Conservation (phyloP, 2,329 filamentous ascomycete species). For the Pyricularia pennisetigena region DNA sequence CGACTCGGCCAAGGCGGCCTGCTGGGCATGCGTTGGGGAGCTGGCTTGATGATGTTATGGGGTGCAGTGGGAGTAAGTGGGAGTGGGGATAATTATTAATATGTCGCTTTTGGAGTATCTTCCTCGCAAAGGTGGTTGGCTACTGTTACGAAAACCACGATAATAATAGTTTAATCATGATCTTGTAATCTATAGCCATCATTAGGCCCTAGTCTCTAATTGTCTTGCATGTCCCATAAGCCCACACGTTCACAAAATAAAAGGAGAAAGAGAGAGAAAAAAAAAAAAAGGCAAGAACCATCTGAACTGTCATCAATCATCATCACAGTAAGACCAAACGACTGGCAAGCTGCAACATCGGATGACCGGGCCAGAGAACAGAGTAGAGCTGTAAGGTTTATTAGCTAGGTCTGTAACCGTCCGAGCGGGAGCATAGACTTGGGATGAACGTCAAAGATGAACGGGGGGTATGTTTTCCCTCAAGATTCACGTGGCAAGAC, state of each 20-base stretch:
- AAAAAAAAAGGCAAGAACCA: background rate
- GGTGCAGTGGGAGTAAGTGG: background rate
- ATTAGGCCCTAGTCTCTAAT: background rate
- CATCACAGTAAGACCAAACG: background rate
- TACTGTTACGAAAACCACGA: background rate
- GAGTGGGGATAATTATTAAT: no score
- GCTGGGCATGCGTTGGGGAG: conserved; percentile 1
- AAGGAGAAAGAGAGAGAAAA: no score
- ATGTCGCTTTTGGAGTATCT: no score
- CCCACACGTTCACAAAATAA: background rate
- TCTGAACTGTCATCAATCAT: background rate
- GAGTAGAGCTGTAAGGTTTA: background rate
- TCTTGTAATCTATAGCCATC: background rate
- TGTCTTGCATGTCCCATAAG: no score
- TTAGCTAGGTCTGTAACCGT: no score
- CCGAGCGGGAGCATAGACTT: background rate
- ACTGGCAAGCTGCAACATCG: background rate
- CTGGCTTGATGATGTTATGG: background rate
- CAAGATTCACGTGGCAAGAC: background rate
- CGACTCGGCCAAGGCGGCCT: background rate
- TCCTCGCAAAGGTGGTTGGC: background rate
- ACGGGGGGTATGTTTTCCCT: background rate
- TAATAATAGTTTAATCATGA: background rate
- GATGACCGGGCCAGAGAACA: background rate
- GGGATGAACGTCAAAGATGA: background rate